Evolutionary conservation across 768 basidiomycete genomes (phyloP).

Genomic region (Lactarius vividus): DNA sequence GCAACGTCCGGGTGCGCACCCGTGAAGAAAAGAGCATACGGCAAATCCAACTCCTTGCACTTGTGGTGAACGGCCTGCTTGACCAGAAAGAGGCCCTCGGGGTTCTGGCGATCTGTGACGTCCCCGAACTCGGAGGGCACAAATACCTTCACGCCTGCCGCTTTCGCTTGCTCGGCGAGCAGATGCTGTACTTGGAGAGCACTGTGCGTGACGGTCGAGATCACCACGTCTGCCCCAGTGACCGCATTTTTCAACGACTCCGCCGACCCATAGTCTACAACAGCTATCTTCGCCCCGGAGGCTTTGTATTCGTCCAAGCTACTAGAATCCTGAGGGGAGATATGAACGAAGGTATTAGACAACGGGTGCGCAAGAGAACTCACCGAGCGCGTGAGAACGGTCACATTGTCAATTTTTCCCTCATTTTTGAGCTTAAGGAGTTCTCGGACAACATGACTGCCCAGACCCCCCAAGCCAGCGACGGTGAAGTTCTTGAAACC

Average conservation of each 20-base stretch:
- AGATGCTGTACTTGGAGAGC: constrained; percentile 29
- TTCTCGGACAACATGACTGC: neutral
- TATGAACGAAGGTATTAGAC: neutral
- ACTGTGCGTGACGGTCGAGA: neutral
- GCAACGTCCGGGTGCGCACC: constrained; percentile 19
- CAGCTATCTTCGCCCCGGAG: constrained; percentile 13
- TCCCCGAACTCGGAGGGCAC: constrained; percentile 35
- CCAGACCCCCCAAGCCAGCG: constrained; percentile 7
- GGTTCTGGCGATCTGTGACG: constrained; percentile 7
- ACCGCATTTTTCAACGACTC: constrained; percentile 16
- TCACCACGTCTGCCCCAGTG: constrained; percentile 18
- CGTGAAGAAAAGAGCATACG: constrained; percentile 27
- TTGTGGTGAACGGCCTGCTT: constrained; percentile 21
- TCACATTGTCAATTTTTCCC: constrained; percentile 14
- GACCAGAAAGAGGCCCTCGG: constrained; percentile 9
- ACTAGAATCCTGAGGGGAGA: constrained; percentile 2
- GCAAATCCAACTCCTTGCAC: constrained; percentile 26
- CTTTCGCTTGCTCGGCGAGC: constrained; percentile 35
- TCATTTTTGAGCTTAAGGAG: constrained; percentile 7
- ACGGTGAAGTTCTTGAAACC: constrained; percentile 14
- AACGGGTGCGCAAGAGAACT: neutral
- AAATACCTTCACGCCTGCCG: constrained; percentile 33
- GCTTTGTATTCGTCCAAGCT: constrained; percentile 6
- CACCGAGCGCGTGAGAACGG: constrained; percentile 15
- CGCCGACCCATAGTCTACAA: constrained; percentile 23